Percentiles rank a stretch among this genome's conserved stretches.
Conservation (phyloP, 176 grass and related monocot genomes). For the Lolium perenne region DNA sequence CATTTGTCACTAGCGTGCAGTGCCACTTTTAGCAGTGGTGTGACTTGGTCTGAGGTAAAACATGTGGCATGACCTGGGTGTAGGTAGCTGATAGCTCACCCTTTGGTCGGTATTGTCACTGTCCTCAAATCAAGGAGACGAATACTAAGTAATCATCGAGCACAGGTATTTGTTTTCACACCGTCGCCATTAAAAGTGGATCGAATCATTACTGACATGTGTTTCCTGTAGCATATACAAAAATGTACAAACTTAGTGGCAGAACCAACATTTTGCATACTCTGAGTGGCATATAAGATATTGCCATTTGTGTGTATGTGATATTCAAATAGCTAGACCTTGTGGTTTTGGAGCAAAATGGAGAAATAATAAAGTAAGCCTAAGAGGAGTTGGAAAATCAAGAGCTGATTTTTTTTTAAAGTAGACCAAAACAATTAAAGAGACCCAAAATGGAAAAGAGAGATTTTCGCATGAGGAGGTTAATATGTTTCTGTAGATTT, state of each 20-base stretch:
- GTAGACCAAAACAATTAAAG: not conserved
- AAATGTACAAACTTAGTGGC: not conserved
- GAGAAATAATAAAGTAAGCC: not conserved
- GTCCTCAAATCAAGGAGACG: slow-evolving; percentile 3
- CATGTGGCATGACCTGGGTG: not conserved
- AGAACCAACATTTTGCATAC: not conserved
- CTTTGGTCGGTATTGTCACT: not conserved
- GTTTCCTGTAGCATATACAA: not conserved
- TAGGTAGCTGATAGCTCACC: not conserved
- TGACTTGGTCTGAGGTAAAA: not conserved
- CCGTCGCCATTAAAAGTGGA: not conserved
- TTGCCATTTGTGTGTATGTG: not conserved
- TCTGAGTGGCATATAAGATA: not conserved
- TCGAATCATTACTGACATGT: not conserved
- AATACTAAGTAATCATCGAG: not conserved
- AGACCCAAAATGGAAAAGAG: not conserved
- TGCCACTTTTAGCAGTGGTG: slow-evolving; percentile 17
- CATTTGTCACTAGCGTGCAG: not conserved
- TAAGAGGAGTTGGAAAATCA: slow-evolving; percentile 7
- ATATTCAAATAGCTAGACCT: not conserved
- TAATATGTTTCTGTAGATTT: not conserved
- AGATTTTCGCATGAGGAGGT: not conserved
- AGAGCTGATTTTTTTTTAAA: slow-evolving; percentile 16
- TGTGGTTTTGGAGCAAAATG: not conserved
- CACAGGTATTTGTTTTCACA: not conserved